Base-by-base conservation (phyloP, 2,329 filamentous ascomycete species). In the Bipolaris cookei region DNA sequence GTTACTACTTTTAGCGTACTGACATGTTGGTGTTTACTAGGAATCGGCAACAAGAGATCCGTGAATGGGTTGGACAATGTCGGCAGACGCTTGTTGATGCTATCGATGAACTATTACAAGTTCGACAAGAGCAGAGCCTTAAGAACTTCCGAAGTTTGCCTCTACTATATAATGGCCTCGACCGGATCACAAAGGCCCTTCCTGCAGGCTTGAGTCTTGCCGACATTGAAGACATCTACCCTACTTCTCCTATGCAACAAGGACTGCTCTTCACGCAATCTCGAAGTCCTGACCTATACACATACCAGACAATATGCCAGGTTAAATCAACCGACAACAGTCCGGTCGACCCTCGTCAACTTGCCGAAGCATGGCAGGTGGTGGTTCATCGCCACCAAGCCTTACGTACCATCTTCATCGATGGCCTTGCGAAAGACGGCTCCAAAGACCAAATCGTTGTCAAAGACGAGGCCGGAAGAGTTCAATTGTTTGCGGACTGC, bases 361-460 rank as follows among this genome's bases (percentile, higher is more conserved):
- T 76, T 21, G 69, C 68, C 23, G 67, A 70, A 30, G 71, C 73
- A 18, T 76, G 73, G 73, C 71, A 75, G 48, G 54, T 69, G 4
- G 72, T 76, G 6, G 70, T 76, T 4, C 64, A 73, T 45, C 72
- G 72, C 4, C 73, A 76, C 43, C 65, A 69, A 16, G 63, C 64
- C 1, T 51, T 76, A 28, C 62, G 73, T 28, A 74, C 73, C 1
- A 57, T 75, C 2, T 75, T 76, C 54, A 63, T 76, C n/a, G 70
- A 74, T 23, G 73, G 71, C 46, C 58, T 73, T n/a, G 68, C 68
- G 3, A 69, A 68, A 39, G 67, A 70, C n/a, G 69, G 67, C 1
- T 60, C 68, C 7, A 72, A 72, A 53, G 69, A 75, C 30, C 73
- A 76, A 38, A 58, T 74, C 2, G 73, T 76, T 0, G 49, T 75